phyloP scores from a whole-genome alignment of 345 rosid species.

The Populus davidiana region DNA sequence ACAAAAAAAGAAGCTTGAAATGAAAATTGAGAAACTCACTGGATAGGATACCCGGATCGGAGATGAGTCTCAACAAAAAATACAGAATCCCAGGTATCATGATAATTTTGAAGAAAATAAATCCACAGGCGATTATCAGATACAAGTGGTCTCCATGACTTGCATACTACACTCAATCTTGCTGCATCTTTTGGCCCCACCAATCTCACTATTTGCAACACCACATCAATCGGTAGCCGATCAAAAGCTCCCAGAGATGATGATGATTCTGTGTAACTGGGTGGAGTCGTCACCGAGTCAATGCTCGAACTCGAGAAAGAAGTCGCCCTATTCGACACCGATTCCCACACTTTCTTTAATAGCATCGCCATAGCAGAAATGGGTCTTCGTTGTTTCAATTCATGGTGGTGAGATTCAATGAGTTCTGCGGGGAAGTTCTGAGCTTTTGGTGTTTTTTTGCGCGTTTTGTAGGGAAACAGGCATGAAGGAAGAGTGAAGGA shows the following conservation, averaged over 20 bases:
- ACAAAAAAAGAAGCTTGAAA: not conserved
- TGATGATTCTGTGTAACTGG: constrained; percentile 4
- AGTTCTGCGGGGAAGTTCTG: not conserved
- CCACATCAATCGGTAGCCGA: constrained; percentile 55
- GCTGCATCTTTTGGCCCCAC: constrained; percentile 66
- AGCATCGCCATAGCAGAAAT: constrained; percentile 31
- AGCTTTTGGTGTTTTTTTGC: not conserved
- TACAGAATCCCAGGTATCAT: constrained; percentile 49
- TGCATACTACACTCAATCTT: constrained; percentile 43
- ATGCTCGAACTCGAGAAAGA: constrained; percentile 2
- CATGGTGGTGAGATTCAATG: not conserved
- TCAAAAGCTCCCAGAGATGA: constrained; percentile 61
- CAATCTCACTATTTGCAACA: constrained; percentile 52
- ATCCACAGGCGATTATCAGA: constrained; percentile 67
- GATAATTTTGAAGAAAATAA: constrained; percentile 46
- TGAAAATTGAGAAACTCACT: constrained; percentile 29
- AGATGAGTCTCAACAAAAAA: constrained; percentile 67
- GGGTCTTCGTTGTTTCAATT: not conserved
- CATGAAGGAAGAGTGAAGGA: not conserved
- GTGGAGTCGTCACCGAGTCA: constrained; percentile 1
- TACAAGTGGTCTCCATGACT: constrained; percentile 49
- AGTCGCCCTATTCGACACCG: constrained; percentile 34
- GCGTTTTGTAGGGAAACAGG: not conserved
- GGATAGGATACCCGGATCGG: constrained; percentile 64
- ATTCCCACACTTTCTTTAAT: constrained; percentile 49